phyloP scores from a whole-genome alignment of 352 stramenopile genomes.

The Globisporangium carolinianum region DNA sequence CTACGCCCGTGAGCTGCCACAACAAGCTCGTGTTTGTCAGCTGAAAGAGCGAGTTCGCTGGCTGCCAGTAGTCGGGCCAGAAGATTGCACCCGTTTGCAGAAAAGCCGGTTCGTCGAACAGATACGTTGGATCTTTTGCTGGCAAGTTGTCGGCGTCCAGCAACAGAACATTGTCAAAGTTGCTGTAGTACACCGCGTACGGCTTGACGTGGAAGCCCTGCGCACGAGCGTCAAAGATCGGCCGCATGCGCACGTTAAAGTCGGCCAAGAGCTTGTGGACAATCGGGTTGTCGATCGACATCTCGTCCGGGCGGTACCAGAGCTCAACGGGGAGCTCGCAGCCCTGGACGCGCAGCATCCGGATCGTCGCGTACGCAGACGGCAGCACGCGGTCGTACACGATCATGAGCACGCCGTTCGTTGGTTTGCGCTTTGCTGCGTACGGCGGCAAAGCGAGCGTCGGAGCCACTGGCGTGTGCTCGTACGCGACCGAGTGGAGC shows the following conservation, averaged over 20 bases:
- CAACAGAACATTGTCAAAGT: constrained; percentile 79
- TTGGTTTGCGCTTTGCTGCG: constrained; percentile 37
- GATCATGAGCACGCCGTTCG: constrained; percentile 79
- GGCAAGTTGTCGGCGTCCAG: constrained; percentile 81
- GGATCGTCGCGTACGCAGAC: constrained; percentile 72
- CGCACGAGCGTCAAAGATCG: constrained; percentile 70
- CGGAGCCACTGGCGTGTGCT: constrained; percentile 59
- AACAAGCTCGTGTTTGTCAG: constrained; percentile 65
- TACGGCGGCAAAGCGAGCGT: constrained; percentile 53
- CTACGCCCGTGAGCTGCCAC: constrained; percentile 70
- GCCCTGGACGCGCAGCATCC: constrained; percentile 66
- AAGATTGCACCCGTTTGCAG: constrained; percentile 71
- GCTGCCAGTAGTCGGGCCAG: constrained; percentile 84
- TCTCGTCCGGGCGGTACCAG: constrained; percentile 83
- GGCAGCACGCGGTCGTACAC: constrained; percentile 80
- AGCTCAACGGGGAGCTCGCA: constrained; percentile 76
- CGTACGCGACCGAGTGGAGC: constrained; percentile 59
- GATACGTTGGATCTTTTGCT: constrained; percentile 72
- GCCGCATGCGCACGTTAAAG: constrained; percentile 70
- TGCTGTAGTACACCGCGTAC: constrained; percentile 83
- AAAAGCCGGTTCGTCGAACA: constrained; percentile 80
- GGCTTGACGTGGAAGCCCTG: constrained; percentile 80
- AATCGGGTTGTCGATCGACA: constrained; percentile 78
- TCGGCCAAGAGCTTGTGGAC: constrained; percentile 57
- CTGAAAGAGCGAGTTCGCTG: constrained; percentile 75